Evolutionary conservation across 164 flowering plant genomes (phyloP).

Genomic region (Vitis riparia): DNA sequence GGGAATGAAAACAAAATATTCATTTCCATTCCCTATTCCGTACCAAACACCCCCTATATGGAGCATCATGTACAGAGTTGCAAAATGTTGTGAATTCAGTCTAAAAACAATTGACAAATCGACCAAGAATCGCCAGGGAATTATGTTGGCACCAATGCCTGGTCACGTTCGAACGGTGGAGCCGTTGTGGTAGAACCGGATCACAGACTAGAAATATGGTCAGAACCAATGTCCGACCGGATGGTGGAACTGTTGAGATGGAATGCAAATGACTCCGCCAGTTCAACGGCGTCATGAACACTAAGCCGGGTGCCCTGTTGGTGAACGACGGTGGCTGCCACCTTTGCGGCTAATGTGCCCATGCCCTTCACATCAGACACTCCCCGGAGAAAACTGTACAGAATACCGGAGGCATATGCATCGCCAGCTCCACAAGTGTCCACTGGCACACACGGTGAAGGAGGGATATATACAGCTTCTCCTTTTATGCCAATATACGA

Average conservation of each 20-base stretch:
- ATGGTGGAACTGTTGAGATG: constrained; percentile 33
- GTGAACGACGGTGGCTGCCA: constrained; percentile 85
- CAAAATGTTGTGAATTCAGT: too few species aligned
- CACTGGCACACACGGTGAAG: constrained; percentile 72
- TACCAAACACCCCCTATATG: too few species aligned
- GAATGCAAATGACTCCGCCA: constrained; percentile 64
- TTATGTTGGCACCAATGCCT: too few species aligned
- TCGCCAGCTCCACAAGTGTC: constrained; percentile 99
- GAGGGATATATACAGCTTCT: constrained; percentile 85
- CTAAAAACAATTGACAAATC: too few species aligned
- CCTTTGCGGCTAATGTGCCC: constrained; percentile 78
- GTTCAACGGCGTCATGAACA: constrained; percentile 64
- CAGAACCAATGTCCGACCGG: constrained; percentile 51
- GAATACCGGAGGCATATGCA: constrained; percentile 91
- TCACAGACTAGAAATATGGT: constrained; percentile 56
- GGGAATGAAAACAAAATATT: too few species aligned
- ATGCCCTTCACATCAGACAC: constrained; percentile 73
- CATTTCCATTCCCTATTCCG: too few species aligned
- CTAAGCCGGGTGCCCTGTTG: constrained; percentile 93
- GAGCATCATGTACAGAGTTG: too few species aligned
- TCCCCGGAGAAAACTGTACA: constrained; percentile 74
- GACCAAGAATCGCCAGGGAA: too few species aligned
- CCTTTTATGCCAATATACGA: constrained; percentile 92
- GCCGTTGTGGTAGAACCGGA: background rate
- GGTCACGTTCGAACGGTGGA: too few species aligned